These are phyloP conservation scores for Epichloe uncinata DNA, from an alignment of 2,329 filamentous ascomycete species.

Conservation along the genomic window DNA sequence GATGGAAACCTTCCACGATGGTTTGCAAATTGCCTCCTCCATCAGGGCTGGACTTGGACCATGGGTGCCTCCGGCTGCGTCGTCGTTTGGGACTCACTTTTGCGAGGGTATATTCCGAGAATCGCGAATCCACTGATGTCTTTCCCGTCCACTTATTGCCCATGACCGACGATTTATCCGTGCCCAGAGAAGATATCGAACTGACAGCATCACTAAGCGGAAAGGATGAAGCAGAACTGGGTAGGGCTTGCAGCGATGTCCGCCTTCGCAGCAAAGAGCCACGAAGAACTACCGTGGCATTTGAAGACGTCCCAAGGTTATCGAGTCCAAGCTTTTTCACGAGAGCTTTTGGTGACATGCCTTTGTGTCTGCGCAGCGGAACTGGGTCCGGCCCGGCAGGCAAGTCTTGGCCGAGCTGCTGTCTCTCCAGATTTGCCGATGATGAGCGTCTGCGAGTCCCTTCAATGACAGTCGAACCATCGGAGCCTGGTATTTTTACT, in stretches of 20 bases:
- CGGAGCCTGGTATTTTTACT: constrained; percentile 10
- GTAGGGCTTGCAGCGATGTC: constrained; percentile 16
- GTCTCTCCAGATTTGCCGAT: not conserved
- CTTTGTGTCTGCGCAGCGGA: constrained; percentile 8
- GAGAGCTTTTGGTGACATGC: constrained; percentile 12
- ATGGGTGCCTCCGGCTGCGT: constrained; percentile 18
- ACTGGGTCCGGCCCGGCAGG: not conserved
- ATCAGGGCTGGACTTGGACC: constrained; percentile 24
- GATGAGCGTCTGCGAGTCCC: constrained; percentile 4
- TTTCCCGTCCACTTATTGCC: constrained; percentile 18
- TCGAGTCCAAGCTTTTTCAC: constrained; percentile 15
- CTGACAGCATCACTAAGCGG: constrained; percentile 12
- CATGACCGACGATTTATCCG: constrained; percentile 12
- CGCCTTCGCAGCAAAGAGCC: constrained; percentile 9
- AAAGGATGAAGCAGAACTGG: constrained; percentile 7
- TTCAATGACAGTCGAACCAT: constrained; percentile 10
- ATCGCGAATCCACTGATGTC: constrained; percentile 21
- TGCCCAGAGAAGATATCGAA: constrained; percentile 15
- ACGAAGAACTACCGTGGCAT: constrained; percentile 17
- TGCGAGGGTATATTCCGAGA: constrained; percentile 10
- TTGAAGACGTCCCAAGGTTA: constrained; percentile 13
- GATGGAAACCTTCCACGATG: constrained; percentile 19
- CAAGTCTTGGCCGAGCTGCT: not conserved
- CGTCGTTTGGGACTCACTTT: constrained; percentile 13
- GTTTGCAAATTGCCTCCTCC: constrained; percentile 20